Evolutionary conservation across 176 grass and related monocot genomes (phyloP).

Genomic region (Oryza meyeriana): DNA sequence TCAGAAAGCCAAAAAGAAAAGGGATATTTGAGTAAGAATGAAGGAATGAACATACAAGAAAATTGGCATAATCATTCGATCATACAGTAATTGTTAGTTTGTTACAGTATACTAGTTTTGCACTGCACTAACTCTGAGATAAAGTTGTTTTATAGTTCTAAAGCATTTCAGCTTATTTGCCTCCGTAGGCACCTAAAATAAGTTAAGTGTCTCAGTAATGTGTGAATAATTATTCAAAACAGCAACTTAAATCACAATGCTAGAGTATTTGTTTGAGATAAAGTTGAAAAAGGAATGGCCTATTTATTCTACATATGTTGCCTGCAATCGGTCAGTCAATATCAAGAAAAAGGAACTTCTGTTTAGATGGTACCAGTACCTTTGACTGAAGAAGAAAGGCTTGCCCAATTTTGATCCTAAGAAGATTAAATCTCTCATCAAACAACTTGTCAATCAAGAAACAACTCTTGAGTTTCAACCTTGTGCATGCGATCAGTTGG

Average conservation of each 20-base stretch:
- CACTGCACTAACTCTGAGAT: not conserved
- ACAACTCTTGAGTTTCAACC: conserved; percentile 9
- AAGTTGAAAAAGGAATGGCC: not conserved
- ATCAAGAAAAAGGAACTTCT: not conserved
- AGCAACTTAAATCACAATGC: not conserved
- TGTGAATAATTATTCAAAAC: not conserved
- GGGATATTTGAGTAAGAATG: not conserved
- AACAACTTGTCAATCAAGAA: not conserved
- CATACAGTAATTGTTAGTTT: conserved; percentile 1
- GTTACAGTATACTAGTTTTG: not conserved
- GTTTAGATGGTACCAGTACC: not conserved
- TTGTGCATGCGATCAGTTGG: not conserved
- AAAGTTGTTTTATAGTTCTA: conserved; percentile 13
- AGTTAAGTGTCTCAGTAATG: not conserved
- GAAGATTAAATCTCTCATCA: conserved; percentile 9
- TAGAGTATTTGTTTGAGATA: not conserved
- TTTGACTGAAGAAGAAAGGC: conserved; percentile 11
- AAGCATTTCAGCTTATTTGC: not conserved
- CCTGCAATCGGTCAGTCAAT: conserved; percentile 12
- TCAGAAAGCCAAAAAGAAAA: not conserved
- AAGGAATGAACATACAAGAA: not conserved
- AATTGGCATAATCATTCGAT: conserved; percentile 9
- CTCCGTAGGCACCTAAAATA: not conserved
- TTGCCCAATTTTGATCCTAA: not conserved
- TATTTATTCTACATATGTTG: conserved; percentile 13